A percentile compares a stretch with the other conserved stretches of the same genome.
phyloP scores from a whole-genome alignment of 2,329 filamentous ascomycete species.

The Fusarium brachygibbosum region DNA sequence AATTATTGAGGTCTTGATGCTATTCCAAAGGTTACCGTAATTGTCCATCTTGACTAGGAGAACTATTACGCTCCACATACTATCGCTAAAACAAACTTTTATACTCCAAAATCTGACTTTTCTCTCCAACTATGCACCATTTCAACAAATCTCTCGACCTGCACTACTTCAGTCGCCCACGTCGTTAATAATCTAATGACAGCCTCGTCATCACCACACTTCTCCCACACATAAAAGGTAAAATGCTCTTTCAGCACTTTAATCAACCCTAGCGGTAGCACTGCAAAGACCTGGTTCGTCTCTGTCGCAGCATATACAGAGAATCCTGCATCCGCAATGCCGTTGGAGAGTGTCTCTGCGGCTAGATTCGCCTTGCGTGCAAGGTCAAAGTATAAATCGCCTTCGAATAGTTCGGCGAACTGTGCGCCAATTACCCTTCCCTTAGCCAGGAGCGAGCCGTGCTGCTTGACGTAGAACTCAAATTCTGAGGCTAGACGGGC shows the following conservation, averaged over 20 bases:
- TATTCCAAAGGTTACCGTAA: too few relatives aligned
- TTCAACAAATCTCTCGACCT: slow-evolving; percentile 57
- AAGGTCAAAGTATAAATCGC: slow-evolving; percentile 61
- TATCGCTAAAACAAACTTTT: not conserved
- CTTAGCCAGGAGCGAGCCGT: slow-evolving; percentile 64
- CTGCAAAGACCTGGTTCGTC: slow-evolving; percentile 66
- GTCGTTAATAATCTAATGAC: slow-evolving; percentile 64
- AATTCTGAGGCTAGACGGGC: slow-evolving; percentile 59
- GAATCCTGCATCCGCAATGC: slow-evolving; percentile 60
- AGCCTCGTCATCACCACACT: slow-evolving; percentile 54
- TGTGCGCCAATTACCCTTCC: slow-evolving; percentile 63
- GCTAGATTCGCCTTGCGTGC: slow-evolving; percentile 60
- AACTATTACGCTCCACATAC: not conserved
- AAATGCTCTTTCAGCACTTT: slow-evolving; percentile 58
- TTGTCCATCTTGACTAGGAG: not conserved
- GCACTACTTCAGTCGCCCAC: slow-evolving; percentile 61
- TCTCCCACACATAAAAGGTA: slow-evolving; percentile 64
- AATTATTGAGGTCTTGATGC: too few relatives aligned
- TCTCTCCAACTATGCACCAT: slow-evolving; percentile 38
- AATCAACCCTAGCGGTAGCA: slow-evolving; percentile 57
- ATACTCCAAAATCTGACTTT: not conserved
- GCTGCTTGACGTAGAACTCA: slow-evolving; percentile 66
- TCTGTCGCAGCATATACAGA: slow-evolving; percentile 60
- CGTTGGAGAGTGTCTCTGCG: slow-evolving; percentile 59
- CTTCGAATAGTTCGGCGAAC: slow-evolving; percentile 63